Percentiles rank a stretch among this genome's conserved stretches.
phyloP scores from a whole-genome alignment of 805 yeast genomes.

The Candida rishiriensis region DNA sequence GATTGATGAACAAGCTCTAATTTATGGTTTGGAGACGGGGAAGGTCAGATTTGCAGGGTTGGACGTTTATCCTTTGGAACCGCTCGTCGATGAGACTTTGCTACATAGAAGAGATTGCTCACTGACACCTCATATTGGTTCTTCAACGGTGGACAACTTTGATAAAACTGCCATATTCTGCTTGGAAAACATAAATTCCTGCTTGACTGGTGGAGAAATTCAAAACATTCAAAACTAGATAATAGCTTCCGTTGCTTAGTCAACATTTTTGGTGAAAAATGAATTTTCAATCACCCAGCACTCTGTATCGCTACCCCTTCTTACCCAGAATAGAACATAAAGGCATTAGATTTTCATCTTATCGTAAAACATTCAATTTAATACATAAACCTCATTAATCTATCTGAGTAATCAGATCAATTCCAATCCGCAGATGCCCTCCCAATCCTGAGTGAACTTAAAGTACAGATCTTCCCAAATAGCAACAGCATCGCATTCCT shows the following conservation, averaged over 20 bases:
- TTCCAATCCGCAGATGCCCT: conserved; percentile 9
- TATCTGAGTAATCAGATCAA: neutral
- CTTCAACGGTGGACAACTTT: conserved; percentile 56
- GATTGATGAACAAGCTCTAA: conserved; percentile 61
- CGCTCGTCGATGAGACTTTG: conserved; percentile 45
- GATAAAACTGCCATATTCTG: conserved; percentile 48
- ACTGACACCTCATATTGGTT: conserved; percentile 69
- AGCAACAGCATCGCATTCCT: conserved; percentile 29
- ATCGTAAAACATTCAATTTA: no score
- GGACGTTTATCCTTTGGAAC: conserved; percentile 70
- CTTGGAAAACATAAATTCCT: conserved; percentile 49
- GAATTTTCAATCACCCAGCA: no score
- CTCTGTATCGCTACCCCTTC: no score
- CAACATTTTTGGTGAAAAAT: no score
- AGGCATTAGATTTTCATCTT: no score
- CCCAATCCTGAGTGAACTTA: conserved; percentile 15
- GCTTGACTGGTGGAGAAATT: conserved; percentile 31
- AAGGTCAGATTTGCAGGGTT: conserved; percentile 62
- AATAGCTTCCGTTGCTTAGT: neutral
- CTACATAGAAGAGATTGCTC: conserved; percentile 57
- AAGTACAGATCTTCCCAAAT: conserved; percentile 31
- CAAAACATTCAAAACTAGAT: conserved; percentile 19
- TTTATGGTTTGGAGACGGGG: conserved; percentile 56
- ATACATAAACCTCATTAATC: no score
- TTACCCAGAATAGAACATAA: no score